phyloP scores from a whole-genome alignment of 371 early-diverging fungal species.

The Catenaria anguillulae region DNA sequence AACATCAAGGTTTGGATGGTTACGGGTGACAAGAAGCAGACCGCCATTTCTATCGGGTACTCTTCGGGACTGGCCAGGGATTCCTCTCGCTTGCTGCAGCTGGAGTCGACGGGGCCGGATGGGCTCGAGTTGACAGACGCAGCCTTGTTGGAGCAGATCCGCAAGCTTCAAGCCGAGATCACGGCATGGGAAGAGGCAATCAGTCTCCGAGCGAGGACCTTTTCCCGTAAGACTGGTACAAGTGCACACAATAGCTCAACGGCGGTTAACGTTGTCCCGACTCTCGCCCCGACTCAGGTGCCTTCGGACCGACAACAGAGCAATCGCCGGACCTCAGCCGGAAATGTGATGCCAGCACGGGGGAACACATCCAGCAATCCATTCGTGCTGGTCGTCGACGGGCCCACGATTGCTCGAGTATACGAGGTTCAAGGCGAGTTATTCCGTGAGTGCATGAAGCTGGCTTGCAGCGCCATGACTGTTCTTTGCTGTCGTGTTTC shows the following conservation, averaged over 20 bases:
- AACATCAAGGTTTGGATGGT: slow-evolving; percentile 95
- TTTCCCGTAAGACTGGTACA: background rate
- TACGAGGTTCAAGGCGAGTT: slow-evolving; percentile 29
- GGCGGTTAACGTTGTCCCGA: background rate
- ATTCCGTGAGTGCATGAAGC: slow-evolving; percentile 40
- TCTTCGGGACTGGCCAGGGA: slow-evolving; percentile 56
- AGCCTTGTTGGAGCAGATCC: background rate
- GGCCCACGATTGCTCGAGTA: slow-evolving; percentile 48
- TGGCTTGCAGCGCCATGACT: slow-evolving; percentile 47
- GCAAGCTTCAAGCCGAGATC: background rate
- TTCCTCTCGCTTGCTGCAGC: slow-evolving; percentile 29
- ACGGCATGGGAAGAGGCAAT: background rate
- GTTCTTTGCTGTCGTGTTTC: slow-evolving; percentile 89
- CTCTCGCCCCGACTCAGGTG: too few relatives aligned
- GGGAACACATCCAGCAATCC: slow-evolving; percentile 11
- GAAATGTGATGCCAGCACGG: too few relatives aligned
- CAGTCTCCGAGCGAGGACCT: too few relatives aligned
- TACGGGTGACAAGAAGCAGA: slow-evolving; percentile 98
- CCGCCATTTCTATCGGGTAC: slow-evolving; percentile 91
- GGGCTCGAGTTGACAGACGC: background rate
- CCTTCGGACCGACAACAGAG: too few relatives aligned
- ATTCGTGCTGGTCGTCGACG: slow-evolving; percentile 59
- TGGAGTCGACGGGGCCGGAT: slow-evolving; percentile 22
- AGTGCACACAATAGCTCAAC: background rate
- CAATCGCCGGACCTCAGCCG: background rate